Evolutionary conservation across 306 rosid genomes (phyloP), one percentile per base, ranked within the genome.

Genomic region (Vigna unguiculata): DNA sequence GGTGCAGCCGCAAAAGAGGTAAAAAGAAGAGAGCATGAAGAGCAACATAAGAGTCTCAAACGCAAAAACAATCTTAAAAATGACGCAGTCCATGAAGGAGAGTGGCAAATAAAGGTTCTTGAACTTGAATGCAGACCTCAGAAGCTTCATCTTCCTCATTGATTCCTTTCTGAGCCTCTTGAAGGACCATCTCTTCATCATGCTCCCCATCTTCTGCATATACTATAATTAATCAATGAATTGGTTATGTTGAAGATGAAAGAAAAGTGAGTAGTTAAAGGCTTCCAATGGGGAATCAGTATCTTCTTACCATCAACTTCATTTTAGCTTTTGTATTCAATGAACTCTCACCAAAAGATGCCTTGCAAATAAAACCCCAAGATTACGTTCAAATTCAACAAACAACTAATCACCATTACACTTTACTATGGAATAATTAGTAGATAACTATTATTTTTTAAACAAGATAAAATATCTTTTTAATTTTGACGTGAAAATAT

Each of bases 1-100:
- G 46, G 75, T 67, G 84, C 98, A 93, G 51, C 97, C 97, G n/a
- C 84, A 93, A 47, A 72, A 90, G 7, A 90, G 83, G 69, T 86
- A 91, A 85, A 93, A 90, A 77, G 84, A 61, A 36, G 75, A 80
- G 77, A 91, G 79, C 55, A 74, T 45, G 59, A 58, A 20, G 30
- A 85, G 83, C 78, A 93, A 78, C 32, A 86, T 73, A n/a, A 88
- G 66, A 2, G 93, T 92, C 84, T 93, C 98, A 32, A 87, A 75
- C 59, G 46, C 72, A 19, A 84, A 82, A 45, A 87, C 66, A 41
- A 93, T 74, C 88, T 78, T 87, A 86, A 91, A 93, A 36, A 88
- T 19, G 11, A 90, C 57, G 41, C 83, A 66, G 54, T 88, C 76
- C 69, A 86, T 13, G 68, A 91, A 83, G 2, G 87, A 82, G 12